Base-by-base conservation (phyloP, 768 basidiomycete species). In the Lactifluus subvellereus region DNA sequence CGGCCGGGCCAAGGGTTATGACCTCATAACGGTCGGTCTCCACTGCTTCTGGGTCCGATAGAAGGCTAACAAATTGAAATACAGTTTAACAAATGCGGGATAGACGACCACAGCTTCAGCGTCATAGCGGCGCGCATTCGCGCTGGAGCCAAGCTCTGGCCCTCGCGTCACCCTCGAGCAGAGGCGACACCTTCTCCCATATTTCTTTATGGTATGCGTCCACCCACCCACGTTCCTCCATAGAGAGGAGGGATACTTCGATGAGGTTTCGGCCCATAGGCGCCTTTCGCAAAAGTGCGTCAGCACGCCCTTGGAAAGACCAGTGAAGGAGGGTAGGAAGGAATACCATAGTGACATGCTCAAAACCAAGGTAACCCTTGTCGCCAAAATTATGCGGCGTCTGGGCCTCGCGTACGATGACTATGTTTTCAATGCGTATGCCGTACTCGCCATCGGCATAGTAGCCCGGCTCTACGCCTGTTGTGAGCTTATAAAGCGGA, bases 401-500 rank as follows among this genome's bases (percentile, higher is more conserved):
- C 57, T 87, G 73, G 10, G 75, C 86, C 49, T 86, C 81, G 54
- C 82, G 80, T 4, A 96, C 89, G 20, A 96, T 77, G 22, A 94
- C 84, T 48, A 98, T 81, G 73, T 84, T 94, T 76, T 99, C 96
- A 68, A 96, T 91, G 4, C 97, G 86, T 69, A 98, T 93, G 2
- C 95, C 96, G 69, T 87, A 98, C 50, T 80, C 77, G 2, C 94
- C 96, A 68, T 98, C 94, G 8, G 84, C 85, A 72, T 97, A 97
- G 72, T 89, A 96, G 9, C 94, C 94, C 1, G 94, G 94, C 67
- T 96, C 94, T 84, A 66, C 33, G 3, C 30, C 30, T 54, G n/a
- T n/a, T 14, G 18, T 43, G 14, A 49, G 58, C 18, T 16, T 20
- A 22, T 42, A 16, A 20, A n/a, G 11, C n/a, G 5, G 30, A 45